Evolutionary conservation across 345 rosid genomes (phyloP).

Genomic region (Eucalyptus cloeziana): DNA sequence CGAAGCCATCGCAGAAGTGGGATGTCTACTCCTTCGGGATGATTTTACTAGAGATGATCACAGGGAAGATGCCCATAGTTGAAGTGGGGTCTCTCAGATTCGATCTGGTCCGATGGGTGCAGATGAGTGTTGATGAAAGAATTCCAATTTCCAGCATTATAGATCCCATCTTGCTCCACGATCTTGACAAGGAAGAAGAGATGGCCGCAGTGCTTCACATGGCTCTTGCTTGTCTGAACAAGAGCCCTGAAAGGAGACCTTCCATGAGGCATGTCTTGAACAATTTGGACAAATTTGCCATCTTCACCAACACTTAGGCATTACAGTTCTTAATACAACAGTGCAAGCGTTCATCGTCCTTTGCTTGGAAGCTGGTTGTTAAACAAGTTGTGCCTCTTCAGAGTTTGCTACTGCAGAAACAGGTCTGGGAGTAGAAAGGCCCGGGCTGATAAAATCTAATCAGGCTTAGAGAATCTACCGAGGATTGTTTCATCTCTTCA

Average conservation of each 20-base stretch:
- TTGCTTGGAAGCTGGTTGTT: not conserved
- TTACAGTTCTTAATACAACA: not conserved
- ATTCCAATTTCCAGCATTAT: slow-evolving; percentile 49
- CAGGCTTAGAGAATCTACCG: not conserved
- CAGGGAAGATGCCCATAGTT: slow-evolving; percentile 52
- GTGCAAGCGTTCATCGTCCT: not conserved
- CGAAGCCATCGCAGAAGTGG: slow-evolving; percentile 94
- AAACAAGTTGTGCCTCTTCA: not conserved
- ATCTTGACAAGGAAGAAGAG: slow-evolving; percentile 44
- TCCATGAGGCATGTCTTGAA: slow-evolving; percentile 44
- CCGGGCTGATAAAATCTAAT: not conserved
- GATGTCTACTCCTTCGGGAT: slow-evolving; percentile 87
- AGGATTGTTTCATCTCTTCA: not conserved
- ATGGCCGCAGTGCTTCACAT: slow-evolving; percentile 42
- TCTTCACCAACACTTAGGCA: not conserved
- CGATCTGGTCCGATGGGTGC: slow-evolving; percentile 69
- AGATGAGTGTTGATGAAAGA: slow-evolving; percentile 40
- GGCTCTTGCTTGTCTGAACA: slow-evolving; percentile 53
- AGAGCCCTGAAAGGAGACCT: slow-evolving; percentile 73
- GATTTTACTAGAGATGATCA: slow-evolving; percentile 61
- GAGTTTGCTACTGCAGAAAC: not conserved
- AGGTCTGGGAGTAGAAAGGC: not conserved
- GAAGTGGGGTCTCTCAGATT: slow-evolving; percentile 29
- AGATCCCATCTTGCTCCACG: slow-evolving; percentile 47
- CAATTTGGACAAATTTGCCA: slow-evolving; percentile 28